These are phyloP conservation scores for Tubosaeta sp. DNA, from an alignment of 768 basidiomycete genomes.

Conservation along the genomic window DNA sequence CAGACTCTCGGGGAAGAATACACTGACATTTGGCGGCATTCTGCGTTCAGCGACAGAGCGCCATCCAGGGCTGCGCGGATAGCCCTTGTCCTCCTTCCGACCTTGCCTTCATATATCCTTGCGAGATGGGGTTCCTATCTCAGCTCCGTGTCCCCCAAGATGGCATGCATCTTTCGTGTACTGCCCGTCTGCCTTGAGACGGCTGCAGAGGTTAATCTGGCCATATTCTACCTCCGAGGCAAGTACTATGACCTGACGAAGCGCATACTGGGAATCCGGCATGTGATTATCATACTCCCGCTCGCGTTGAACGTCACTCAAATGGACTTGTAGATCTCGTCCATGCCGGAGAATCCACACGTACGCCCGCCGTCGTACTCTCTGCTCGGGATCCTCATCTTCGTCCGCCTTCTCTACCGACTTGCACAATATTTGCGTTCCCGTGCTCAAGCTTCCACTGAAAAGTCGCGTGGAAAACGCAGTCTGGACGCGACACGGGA, in stretches of 20 bases:
- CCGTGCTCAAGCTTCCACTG: constrained; percentile 15
- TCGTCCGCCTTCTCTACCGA: constrained; percentile 60
- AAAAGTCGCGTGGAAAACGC: constrained; percentile 35
- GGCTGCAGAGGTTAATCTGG: constrained; percentile 68
- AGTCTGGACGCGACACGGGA: constrained; percentile 30
- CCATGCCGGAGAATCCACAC: constrained; percentile 65
- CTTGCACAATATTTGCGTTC: constrained; percentile 45
- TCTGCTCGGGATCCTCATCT: constrained; percentile 72
- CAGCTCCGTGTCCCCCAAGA: constrained; percentile 29
- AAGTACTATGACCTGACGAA: constrained; percentile 73
- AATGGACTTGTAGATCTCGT: constrained; percentile 55
- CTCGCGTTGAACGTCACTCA: constrained; percentile 1
- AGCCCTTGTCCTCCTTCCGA: constrained; percentile 60
- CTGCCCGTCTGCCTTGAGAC: constrained; percentile 55
- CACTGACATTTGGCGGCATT: constrained; percentile 77
- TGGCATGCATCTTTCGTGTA: constrained; percentile 28
- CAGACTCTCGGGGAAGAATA: constrained; percentile 93
- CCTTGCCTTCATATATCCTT: constrained; percentile 60
- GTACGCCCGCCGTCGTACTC: constrained; percentile 80
- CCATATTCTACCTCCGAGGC: constrained; percentile 75
- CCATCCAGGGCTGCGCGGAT: constrained; percentile 46
- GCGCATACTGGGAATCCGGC: constrained; percentile 61
- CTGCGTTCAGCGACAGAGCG: constrained; percentile 34
- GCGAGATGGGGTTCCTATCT: constrained; percentile 44
- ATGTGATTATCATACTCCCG: constrained; percentile 42